Base-by-base conservation (phyloP, 192 early-diverging fungal species). In the Allomyces arbusculus region DNA sequence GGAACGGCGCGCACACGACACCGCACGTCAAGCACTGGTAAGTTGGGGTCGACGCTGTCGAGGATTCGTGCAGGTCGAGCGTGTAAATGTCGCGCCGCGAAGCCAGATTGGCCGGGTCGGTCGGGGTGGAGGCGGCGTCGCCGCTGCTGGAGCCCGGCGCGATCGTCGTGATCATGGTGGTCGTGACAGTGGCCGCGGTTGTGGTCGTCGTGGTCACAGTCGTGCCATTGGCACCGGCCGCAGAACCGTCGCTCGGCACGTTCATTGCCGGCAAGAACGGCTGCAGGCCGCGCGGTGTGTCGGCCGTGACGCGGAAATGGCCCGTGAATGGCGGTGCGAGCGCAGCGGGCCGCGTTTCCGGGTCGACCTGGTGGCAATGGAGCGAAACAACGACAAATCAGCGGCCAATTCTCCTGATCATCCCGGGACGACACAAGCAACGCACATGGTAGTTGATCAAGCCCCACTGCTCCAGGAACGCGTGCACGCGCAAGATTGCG, bases 381-480 rank as follows among this genome's bases (percentile, higher is more conserved):
- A 22, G 24, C 50, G n/a, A 61, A 50, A 7, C 8, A 43, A 62
- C 26, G 55, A 50, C 20, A 69, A 66, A 69, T 40, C 33, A 40
- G 33, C 7, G 33, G 4, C 33, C 33, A 8, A 43, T 28, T 40
- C 33, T 8, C 26, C 7, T 7, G 7, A 7, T 40, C 33, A 40
- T 40, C 33, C 0, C 7, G 33, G 33, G 0, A 3, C 2, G 0
- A 40, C 7, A 62, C 23, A 76, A 23, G n/a, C 3, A 14, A 7
- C 33, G 24, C 72, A 91, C 89, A 81, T 99, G 91, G 75, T 95
- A 92, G 76, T 99, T 99, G 70, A 99, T 91, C 28, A 99, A 77
- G 1, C 96, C 96, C 96, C 96, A 99, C 72, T 99, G 94, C 76
- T 99, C 94, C 62, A 99, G 78, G 67, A 99, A 94, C 4, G 94